phyloP scores from a whole-genome alignment of 164 flowering plant species.

The Tetracentron sinense region DNA sequence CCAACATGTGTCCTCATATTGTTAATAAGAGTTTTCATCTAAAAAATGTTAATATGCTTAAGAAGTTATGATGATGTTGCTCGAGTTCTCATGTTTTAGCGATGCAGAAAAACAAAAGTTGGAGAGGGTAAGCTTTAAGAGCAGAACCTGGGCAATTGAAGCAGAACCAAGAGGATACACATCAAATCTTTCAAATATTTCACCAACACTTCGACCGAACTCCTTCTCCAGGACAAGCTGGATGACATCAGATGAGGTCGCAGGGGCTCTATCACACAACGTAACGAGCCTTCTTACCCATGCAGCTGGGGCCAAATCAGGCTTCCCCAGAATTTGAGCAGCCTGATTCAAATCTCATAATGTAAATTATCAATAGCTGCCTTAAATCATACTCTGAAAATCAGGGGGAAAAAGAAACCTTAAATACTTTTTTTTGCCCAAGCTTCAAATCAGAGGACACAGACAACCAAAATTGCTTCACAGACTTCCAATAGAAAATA shows the following conservation, averaged over 20 bases:
- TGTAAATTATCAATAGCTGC: constrained; percentile 4
- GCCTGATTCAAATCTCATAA: constrained; percentile 34
- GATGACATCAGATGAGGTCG: constrained; percentile 64
- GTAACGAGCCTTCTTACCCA: constrained; percentile 96
- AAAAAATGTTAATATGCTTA: too few relatives aligned
- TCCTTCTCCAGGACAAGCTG: constrained; percentile 66
- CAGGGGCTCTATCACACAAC: constrained; percentile 85
- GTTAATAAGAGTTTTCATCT: too few relatives aligned
- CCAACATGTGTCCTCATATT: too few relatives aligned
- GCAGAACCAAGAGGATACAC: constrained; percentile 84
- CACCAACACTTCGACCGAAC: constrained; percentile 54
- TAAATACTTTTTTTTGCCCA: too few relatives aligned
- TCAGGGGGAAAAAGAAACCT: too few relatives aligned
- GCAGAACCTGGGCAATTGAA: constrained; percentile 91
- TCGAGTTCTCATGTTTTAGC: neutral
- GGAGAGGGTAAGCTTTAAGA: neutral
- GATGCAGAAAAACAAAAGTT: neutral
- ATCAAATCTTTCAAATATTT: constrained; percentile 79
- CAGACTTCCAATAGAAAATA: too few relatives aligned
- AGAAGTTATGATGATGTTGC: neutral
- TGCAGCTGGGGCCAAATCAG: constrained; percentile 94
- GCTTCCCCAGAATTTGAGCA: constrained; percentile 95
- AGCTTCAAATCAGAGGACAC: too few relatives aligned
- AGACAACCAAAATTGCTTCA: too few relatives aligned
- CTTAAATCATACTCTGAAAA: neutral